These are phyloP conservation scores for Termitomyces sp. DNA, from an alignment of 1,284 basidiomycete genomes.

Conservation along the genomic window DNA sequence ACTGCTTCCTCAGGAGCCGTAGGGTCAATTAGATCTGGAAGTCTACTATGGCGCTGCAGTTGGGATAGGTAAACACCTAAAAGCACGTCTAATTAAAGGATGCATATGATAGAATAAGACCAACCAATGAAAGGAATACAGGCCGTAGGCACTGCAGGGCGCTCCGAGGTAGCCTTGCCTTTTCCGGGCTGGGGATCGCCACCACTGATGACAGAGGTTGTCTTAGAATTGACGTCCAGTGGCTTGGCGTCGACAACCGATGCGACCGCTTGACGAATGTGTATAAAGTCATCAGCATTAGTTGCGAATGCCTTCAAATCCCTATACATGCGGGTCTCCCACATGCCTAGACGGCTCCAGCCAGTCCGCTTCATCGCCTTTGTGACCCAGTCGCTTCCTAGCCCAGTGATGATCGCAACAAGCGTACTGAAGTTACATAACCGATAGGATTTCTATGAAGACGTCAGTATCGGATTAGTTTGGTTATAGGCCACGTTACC, in stretches of 20 bases:
- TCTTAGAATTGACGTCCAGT: slow-evolving; percentile 42
- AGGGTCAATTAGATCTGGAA: slow-evolving; percentile 81
- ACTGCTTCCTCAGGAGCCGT: slow-evolving; percentile 69
- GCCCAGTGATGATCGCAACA: slow-evolving; percentile 76
- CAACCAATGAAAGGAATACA: slow-evolving; percentile 79
- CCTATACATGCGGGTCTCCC: slow-evolving; percentile 73
- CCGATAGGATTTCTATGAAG: slow-evolving; percentile 72
- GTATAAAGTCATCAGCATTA: slow-evolving; percentile 68
- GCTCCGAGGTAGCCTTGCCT: slow-evolving; percentile 42
- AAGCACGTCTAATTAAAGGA: not conserved
- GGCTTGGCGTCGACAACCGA: slow-evolving; percentile 63
- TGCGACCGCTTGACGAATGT: slow-evolving; percentile 63
- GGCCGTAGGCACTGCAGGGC: slow-evolving; percentile 36
- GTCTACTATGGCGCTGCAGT: slow-evolving; percentile 56
- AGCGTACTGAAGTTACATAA: slow-evolving; percentile 79
- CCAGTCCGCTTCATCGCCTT: slow-evolving; percentile 58
- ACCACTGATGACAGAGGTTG: slow-evolving; percentile 42
- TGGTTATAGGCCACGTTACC: slow-evolving; percentile 40
- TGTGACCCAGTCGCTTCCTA: slow-evolving; percentile 70
- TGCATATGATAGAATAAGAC: slow-evolving; percentile 19
- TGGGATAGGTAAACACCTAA: slow-evolving; percentile 76
- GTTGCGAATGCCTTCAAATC: slow-evolving; percentile 73
- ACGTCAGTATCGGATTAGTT: slow-evolving; percentile 7
- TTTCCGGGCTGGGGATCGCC: slow-evolving; percentile 32
- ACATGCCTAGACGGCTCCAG: slow-evolving; percentile 65